These are phyloP conservation scores for Trypanosoma scelopori DNA, from an alignment of 208 protist genomes.

Conservation along the genomic window DNA sequence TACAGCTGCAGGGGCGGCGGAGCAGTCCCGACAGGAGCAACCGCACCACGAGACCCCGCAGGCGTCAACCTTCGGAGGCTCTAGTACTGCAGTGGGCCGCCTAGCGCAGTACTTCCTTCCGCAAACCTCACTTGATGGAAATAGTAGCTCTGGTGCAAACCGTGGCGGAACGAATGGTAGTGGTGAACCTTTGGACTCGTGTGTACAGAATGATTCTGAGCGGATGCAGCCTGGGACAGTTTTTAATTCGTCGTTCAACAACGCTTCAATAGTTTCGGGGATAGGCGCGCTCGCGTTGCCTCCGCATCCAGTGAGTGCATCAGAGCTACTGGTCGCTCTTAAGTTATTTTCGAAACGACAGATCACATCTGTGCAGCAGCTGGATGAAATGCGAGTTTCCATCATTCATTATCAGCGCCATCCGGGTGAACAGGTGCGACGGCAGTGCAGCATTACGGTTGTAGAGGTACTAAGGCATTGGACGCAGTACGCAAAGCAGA, in stretches of 20 bases:
- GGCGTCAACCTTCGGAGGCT: constrained; percentile 18
- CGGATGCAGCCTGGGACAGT: background rate
- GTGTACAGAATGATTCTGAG: constrained; percentile 21
- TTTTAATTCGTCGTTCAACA: background rate
- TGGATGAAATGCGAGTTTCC: constrained; percentile 69
- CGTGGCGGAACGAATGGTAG: constrained; percentile 5
- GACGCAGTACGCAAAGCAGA: constrained; percentile 73
- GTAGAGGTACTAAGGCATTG: constrained; percentile 63
- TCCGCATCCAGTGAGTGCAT: constrained; percentile 15
- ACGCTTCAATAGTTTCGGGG: background rate
- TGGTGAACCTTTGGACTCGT: background rate
- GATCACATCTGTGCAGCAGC: constrained; percentile 74
- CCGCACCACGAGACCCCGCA: constrained; percentile 18
- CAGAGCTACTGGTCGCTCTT: constrained; percentile 78
- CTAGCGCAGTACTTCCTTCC: constrained; percentile 32
- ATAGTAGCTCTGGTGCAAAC: background rate
- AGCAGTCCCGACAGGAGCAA: background rate
- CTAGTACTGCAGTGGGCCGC: constrained; percentile 26
- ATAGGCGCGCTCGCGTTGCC: background rate
- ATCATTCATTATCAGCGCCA: constrained; percentile 81
- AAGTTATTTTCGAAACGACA: constrained; percentile 65
- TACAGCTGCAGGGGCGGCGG: too few species aligned
- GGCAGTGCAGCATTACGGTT: constrained; percentile 72
- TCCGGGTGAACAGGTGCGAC: constrained; percentile 63
- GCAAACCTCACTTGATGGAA: constrained; percentile 1